Base-by-base conservation (phyloP, 441 rosid species). In the Bocquillonia castaneifolia region DNA sequence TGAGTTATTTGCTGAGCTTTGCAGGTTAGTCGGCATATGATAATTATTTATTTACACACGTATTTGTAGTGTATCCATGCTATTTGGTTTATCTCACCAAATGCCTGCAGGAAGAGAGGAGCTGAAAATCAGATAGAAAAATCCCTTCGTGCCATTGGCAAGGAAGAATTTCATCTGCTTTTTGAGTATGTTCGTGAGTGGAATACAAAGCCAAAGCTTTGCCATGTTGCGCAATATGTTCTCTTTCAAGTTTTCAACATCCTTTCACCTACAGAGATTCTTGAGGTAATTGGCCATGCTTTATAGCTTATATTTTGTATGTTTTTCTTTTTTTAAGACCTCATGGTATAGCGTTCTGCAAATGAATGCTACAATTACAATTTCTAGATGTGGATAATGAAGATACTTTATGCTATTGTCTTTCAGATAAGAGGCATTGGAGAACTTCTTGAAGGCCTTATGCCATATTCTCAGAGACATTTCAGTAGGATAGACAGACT, bases 401-500 rank as follows among this genome's bases (percentile, higher is more conserved):
- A 69, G 25, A 6, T 18, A 5, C 18, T 51, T 32, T 9, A 12
- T 63, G 63, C 23, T 65, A 23, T 53, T 59, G 44, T 57, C 29
- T 36, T 63, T 40, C 84, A 91, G 97, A 82, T 88, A 28, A 88
- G 73, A 78, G 97, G 99, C 63, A 77, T 94, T n/a, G 79, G 83
- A 10, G 96, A 94, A 76, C 81, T 91, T 55, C 86, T 91, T 31
- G 99, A 94, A 81, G 97, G 93, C 61, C 83, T 90, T n/a, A 86
- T 88, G 47, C 97, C 96, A 48, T 94, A 90, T 84, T 81, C 96
- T 10, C 92, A 87, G 77, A 87, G 97, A 79, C 97, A 94, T 78
- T 91, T 85, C 81, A 83, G 75, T 78, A 87, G 99, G 82, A 75
- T 94, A 63, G 99, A 94, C 77, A 82, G 97, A 72, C 89, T 88